These are phyloP conservation scores for Murraya koenigii DNA, from an alignment of 345 rosid genomes.

Conservation along the genomic window DNA sequence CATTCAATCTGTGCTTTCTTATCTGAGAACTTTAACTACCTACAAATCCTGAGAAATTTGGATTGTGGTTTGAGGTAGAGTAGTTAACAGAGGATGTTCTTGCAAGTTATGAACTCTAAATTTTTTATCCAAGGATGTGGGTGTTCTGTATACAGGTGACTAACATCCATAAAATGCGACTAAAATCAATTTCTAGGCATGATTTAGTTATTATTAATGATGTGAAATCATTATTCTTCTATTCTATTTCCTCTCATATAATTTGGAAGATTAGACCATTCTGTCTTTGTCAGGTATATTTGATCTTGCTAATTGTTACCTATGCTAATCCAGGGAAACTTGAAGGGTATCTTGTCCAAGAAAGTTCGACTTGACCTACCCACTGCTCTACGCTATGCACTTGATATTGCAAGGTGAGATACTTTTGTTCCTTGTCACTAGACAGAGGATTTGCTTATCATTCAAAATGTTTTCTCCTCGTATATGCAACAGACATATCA, in stretches of 20 bases:
- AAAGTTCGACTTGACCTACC: conserved; percentile 42
- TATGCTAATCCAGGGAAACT: conserved; percentile 34
- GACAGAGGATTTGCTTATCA: not conserved
- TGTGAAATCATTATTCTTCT: not conserved
- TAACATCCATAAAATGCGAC: not conserved
- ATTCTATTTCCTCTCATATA: not conserved
- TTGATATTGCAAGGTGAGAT: conserved; percentile 52
- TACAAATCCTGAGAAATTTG: not conserved
- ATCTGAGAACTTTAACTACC: not conserved
- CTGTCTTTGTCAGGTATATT: not conserved
- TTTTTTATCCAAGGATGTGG: not conserved
- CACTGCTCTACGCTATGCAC: conserved; percentile 50
- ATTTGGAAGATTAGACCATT: not conserved
- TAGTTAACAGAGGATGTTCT: not conserved
- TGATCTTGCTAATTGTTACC: not conserved
- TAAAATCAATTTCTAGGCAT: not conserved
- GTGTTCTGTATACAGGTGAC: not conserved
- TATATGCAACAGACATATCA: not conserved
- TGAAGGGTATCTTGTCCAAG: conserved; percentile 30
- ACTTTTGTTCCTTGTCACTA: not conserved
- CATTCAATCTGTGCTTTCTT: not conserved
- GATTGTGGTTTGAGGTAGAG: not conserved
- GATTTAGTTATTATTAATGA: not conserved
- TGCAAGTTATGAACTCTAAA: not conserved
- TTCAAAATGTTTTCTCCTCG: not conserved